A percentile compares a stretch with the other conserved stretches of the same genome.
Evolutionary conservation across 208 protist species (phyloP).

Genomic region (Trypanosoma avium): DNA sequence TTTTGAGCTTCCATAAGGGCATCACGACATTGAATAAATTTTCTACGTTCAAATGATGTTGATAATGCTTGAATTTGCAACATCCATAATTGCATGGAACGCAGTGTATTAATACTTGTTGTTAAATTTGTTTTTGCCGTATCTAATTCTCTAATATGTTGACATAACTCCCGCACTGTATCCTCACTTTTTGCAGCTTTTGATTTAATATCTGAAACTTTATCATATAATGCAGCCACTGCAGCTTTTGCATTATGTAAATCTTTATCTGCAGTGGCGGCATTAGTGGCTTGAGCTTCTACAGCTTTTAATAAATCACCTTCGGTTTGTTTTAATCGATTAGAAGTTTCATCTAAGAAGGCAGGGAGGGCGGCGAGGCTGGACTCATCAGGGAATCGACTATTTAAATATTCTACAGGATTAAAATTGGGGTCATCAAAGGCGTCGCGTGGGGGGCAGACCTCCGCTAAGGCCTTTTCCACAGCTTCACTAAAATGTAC

Average conservation of each 20-base stretch:
- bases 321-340: conserved; percentile 85
- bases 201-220: conserved; percentile 88
- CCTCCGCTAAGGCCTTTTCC: conserved; percentile 74
- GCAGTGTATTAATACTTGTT: conserved; percentile 89
- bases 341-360: conserved; percentile 79
- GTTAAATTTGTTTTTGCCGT: conserved; percentile 95
- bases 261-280: conserved; percentile 73
- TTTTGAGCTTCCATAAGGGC: conserved; percentile 83
- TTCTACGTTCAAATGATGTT: conserved; percentile 68
- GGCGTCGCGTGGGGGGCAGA: conserved; percentile 75
- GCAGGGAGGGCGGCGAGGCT: conserved; percentile 81
- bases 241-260: conserved; percentile 82
- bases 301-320: conserved; percentile 90
- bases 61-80: conserved; percentile 85
- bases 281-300: conserved; percentile 83
- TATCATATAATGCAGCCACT: conserved; percentile 85
- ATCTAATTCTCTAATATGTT: conserved; percentile 94
- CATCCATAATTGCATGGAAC: conserved; percentile 92
- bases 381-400: conserved; percentile 88
- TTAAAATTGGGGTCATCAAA: conserved; percentile 89
- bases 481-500: conserved; percentile 73
- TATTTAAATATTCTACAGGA: conserved; percentile 94
- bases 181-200: conserved; percentile 93
- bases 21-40: conserved; percentile 83
- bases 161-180: conserved; percentile 93